Evolutionary conservation across 306 rosid genomes (phyloP), one percentile per base, ranked within the genome.

Genomic region (Pterocarpus macrocarpus): DNA sequence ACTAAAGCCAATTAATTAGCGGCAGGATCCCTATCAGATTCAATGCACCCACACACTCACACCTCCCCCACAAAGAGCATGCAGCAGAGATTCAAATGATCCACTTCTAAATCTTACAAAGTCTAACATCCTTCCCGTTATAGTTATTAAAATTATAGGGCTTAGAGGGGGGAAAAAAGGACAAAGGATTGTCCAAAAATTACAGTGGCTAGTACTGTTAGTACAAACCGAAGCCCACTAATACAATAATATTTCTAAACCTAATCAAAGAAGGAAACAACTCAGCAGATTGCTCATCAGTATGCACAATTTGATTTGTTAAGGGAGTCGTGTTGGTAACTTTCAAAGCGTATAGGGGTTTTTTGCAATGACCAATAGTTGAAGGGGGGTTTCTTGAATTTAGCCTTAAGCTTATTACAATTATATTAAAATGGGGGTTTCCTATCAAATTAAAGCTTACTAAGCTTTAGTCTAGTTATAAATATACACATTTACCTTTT

Each of bases 81-180:
- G 61, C 58, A 64, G 43, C 50, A 71, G 43, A 74, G 49, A 78
- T 14, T 78, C 59, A 43, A 47, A 33, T 35, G 61, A 83, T 73
- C 64, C 65, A 13, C 61, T 58, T 83, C 58, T 67, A 61, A 83
- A 44, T 61, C 79, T 61, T 17, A 69, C 50, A 8, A 47, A 45
- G 66, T 63, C 50, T 52, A 78, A 58, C 69, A 77, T 56, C 79
- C 39, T 47, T 66, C 67, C 41, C 44, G 30, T 47, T 77, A 71
- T 52, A 81, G 45, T 66, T 50, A 73, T 36, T 49, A 16, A 61
- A 49, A 44, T 70, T 61, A 59, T 36, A 36, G 1, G 71, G 75
- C 8, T 53, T 28, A 14, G 50, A 77, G 12, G 36, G 10, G 63
- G 16, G 67, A 33, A 15, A 33, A 32, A 12, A 16, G 33, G 43